A percentile compares a stretch with the other conserved stretches of the same genome.
Evolutionary conservation across 371 early-diverging fungal genomes (phyloP).

Genomic region (Mucor racemosus): DNA sequence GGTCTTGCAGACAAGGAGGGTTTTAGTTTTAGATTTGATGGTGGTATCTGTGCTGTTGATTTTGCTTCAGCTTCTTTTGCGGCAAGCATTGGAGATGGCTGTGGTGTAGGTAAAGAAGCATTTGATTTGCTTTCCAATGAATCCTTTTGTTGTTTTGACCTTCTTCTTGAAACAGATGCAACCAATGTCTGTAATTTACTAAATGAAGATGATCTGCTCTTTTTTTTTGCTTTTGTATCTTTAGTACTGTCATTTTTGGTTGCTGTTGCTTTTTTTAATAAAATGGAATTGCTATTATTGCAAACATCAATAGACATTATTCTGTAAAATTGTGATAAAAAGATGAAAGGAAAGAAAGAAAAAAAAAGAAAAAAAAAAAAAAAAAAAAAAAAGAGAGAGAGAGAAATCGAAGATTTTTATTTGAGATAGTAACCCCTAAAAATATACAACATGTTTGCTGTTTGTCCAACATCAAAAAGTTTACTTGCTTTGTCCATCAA

Average conservation of each 20-base stretch:
- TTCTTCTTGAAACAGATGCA: constrained; percentile 20
- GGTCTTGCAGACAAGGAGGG: constrained; percentile 21
- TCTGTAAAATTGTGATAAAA: background rate
- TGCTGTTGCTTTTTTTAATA: constrained; percentile 13
- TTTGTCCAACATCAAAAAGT: constrained; percentile 3
- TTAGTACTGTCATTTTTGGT: constrained; percentile 5
- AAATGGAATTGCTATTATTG: background rate
- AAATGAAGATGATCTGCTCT: constrained; percentile 17
- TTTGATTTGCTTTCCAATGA: constrained; percentile 2
- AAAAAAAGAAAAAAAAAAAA: constrained; percentile 1
- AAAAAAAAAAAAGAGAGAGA: background rate
- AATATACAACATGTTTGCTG: constrained; percentile 4
- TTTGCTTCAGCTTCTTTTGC: background rate
- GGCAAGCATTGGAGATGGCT: background rate
- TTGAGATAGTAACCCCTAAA: background rate
- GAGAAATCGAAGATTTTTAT: background rate
- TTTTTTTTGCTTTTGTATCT: constrained; percentile 4
- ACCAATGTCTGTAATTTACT: constrained; percentile 15
- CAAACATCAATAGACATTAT: constrained; percentile 16
- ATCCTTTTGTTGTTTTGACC: background rate
- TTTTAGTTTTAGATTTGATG: constrained; percentile 2
- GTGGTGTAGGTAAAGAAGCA: background rate
- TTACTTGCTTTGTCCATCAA: background rate
- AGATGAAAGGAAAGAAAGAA: background rate
- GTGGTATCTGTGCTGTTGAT: background rate